A percentile compares a stretch with the other conserved stretches of the same genome.
Conservation (phyloP, 805 yeast species). For the Myxozyma geophila region DNA sequence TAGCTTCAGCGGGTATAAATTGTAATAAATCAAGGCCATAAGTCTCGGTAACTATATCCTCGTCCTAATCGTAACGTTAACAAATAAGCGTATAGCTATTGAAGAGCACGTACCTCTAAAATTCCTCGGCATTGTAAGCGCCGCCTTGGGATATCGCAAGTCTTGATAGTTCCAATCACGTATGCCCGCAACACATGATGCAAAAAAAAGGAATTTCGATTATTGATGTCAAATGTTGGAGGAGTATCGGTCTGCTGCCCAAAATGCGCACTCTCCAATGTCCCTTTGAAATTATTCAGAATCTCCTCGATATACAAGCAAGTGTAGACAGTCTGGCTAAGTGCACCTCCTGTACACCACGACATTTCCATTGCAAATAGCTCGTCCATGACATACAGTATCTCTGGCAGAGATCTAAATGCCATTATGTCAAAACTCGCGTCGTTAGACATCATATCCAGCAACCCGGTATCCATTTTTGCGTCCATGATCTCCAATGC, state of each 20-base stretch:
- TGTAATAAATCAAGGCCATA: slow-evolving; percentile 28
- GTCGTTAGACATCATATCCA: slow-evolving; percentile 49
- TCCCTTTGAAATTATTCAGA: slow-evolving; percentile 45
- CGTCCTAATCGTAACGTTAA: slow-evolving; percentile 27
- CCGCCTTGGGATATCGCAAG: slow-evolving; percentile 19
- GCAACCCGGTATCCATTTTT: slow-evolving; percentile 76
- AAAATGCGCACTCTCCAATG: slow-evolving; percentile 24
- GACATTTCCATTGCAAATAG: slow-evolving; percentile 60
- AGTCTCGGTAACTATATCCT: slow-evolving; percentile 31
- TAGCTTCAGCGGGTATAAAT: slow-evolving; percentile 5
- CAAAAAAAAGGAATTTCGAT: slow-evolving; percentile 9
- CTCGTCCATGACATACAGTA: slow-evolving; percentile 58
- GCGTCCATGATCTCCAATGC: slow-evolving; percentile 76
- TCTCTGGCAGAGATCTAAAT: slow-evolving; percentile 49
- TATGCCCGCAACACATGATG: slow-evolving; percentile 24
- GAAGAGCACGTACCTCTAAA: slow-evolving; percentile 16
- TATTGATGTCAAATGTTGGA: slow-evolving; percentile 1
- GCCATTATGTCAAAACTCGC: slow-evolving; percentile 52
- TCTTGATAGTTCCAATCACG: slow-evolving; percentile 23
- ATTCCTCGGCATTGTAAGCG: slow-evolving; percentile 19
- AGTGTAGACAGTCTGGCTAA: slow-evolving; percentile 77
- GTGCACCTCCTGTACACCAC: slow-evolving; percentile 78
- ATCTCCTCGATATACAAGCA: slow-evolving; percentile 71
- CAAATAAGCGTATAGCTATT: background rate
- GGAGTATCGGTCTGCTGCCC: background rate